These are phyloP conservation scores for Cladobotryum protrusum DNA, from an alignment of 2,329 filamentous ascomycete species.

Conservation along the genomic window DNA sequence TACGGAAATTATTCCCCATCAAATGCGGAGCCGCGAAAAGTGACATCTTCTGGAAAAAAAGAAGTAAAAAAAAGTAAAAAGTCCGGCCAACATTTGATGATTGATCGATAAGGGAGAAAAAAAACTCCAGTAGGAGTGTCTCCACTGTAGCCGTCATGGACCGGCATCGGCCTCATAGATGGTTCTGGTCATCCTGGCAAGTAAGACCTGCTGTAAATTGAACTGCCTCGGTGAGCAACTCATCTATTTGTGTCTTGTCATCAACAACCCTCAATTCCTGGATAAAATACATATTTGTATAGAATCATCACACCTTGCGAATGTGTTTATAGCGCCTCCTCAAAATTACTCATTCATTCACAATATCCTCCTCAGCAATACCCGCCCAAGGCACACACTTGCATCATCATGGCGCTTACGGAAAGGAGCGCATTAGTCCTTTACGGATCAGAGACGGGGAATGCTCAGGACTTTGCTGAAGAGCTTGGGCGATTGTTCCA, in stretches of 20 bases:
- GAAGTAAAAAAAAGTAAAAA: too few relatives aligned
- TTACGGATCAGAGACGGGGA: conserved; percentile 94
- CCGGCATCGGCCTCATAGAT: conserved; percentile 9
- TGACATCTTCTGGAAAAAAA: too few relatives aligned
- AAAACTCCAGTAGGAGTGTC: background rate
- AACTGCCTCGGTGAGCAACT: too few relatives aligned
- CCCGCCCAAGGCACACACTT: background rate
- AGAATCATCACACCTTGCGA: too few relatives aligned
- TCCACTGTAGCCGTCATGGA: conserved; percentile 1
- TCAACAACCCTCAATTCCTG: too few relatives aligned
- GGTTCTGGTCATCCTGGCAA: background rate
- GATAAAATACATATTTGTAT: too few relatives aligned
- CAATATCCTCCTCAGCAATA: background rate
- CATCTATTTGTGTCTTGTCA: too few relatives aligned
- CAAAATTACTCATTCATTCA: background rate
- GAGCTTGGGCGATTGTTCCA: conserved; percentile 71
- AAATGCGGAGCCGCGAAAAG: too few relatives aligned
- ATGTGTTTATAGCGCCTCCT: background rate
- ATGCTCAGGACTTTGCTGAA: conserved; percentile 83
- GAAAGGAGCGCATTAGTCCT: conserved; percentile 58
- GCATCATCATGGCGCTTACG: conserved; percentile 19
- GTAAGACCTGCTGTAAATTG: too few relatives aligned
- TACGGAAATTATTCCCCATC: too few relatives aligned
- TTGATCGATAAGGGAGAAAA: background rate
- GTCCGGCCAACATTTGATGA: too few relatives aligned